Evolutionary conservation across 1,284 basidiomycete genomes (phyloP), one percentile per base, ranked within the genome.

Genomic region (Cryptococcus sp.): DNA sequence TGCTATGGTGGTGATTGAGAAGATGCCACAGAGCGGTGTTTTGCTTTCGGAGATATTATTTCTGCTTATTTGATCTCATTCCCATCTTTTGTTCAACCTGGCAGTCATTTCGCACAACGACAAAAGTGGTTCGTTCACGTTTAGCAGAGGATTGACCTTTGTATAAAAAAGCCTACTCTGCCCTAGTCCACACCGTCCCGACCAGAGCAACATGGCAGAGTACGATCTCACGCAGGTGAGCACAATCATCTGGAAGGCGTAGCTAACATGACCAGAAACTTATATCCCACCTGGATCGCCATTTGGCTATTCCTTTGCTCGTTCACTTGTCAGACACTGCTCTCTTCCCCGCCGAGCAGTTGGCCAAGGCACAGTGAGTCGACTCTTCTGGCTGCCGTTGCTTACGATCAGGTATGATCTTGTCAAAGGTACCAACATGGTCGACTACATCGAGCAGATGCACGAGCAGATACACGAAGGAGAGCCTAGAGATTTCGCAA

Each of bases 401-500:
- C 38, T 59, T 41, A 3, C 47, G 19, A 37, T 13, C 61, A 79
- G 77, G 79, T 96, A 97, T 89, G 94, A 98, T 74, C 87, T 98
- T 55, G 91, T 93, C 57, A 95, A 92, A 77, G 90, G 89, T 66
- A 99, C 93, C 51, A 95, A 96, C 79, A 94, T 96, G 92, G 87
- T 94, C 61, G 91, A 93, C 79, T 96, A 93, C 72, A 86, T 89
- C 43, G 84, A 88, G 61, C 83, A 83, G 67, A 79, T 95, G 65
- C 92, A 92, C 73, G 81, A 87, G 72, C 86, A 90, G 80, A 81
- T 91, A 41, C 80, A 89, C 38, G 43, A 47, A 23, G 54, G 22
- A 11, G 64, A 59, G 34, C 26, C 40, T 11, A 57, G 47, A 57
- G 92, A 94, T 78, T 93, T 94, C 73, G 83, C 86, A 37, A 82